Evolutionary conservation across 2,329 filamentous ascomycete genomes (phyloP).

Genomic region (Aspergillus sojae): DNA sequence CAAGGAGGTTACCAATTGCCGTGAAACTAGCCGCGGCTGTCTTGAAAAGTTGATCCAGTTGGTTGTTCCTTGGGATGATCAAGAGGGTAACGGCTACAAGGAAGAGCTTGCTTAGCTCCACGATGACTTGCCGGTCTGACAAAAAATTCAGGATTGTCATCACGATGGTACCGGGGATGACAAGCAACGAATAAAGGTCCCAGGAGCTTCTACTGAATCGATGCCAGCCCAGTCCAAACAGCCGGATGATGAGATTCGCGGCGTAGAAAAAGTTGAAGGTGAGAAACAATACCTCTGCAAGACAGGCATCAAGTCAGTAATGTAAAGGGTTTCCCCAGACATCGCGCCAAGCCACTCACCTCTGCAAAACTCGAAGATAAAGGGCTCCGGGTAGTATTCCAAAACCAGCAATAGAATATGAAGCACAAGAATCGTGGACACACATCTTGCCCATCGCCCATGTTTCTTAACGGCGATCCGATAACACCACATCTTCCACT

Average conservation of each 20-base stretch:
- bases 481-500: constrained; percentile 93
- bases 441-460: constrained; percentile 83
- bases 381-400: constrained; percentile 79
- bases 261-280: constrained; percentile 80
- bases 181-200: constrained; percentile 85
- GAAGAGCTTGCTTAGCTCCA: constrained; percentile 89
- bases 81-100: constrained; percentile 86
- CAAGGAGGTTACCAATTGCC: constrained; percentile 85
- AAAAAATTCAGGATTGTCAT: constrained; percentile 78
- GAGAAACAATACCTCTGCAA: constrained; percentile 72
- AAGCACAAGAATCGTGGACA: constrained; percentile 77
- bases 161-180: constrained; percentile 76
- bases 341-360: constrained; percentile 39
- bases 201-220: constrained; percentile 91
- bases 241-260: constrained; percentile 78
- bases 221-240: constrained; percentile 87
- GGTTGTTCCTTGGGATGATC: constrained; percentile 93
- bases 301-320: constrained; percentile 23
- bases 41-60: constrained; percentile 97
- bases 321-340: background rate
- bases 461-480: constrained; percentile 91
- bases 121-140: constrained; percentile 60
- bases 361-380: constrained; percentile 70
- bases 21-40: constrained; percentile 92
- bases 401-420: constrained; percentile 82